Conservation (phyloP, 306 rosid genomes). For the Casuarina glauca region DNA sequence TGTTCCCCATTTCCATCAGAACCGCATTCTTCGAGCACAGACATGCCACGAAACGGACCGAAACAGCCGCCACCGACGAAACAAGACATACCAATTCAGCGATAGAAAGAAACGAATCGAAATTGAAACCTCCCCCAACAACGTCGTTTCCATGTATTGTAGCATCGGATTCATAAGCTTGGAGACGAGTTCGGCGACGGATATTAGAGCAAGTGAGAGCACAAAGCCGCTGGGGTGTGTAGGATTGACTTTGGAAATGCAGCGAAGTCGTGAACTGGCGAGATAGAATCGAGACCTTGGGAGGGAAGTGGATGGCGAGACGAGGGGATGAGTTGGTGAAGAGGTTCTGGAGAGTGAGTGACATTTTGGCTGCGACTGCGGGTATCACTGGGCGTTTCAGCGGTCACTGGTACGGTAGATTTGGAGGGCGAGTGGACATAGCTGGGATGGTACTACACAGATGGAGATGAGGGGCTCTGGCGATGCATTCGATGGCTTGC, state of each 20-base stretch:
- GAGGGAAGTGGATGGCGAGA: conserved; percentile 30
- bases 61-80: conserved; percentile 48
- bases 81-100: conserved; percentile 59
- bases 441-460: not conserved
- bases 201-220: conserved; percentile 18
- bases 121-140: conserved; percentile 22
- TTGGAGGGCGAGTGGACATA: conserved; percentile 3
- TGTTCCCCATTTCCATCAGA: conserved; percentile 35
- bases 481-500: conserved; percentile 35
- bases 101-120: conserved; percentile 56
- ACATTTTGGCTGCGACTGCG: conserved; percentile 39
- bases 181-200: conserved; percentile 24
- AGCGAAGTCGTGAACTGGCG: conserved; percentile 30
- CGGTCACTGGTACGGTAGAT: not conserved
- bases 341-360: conserved; percentile 42
- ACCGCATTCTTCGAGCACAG: conserved; percentile 42
- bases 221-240: conserved; percentile 10
- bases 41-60: conserved; percentile 37
- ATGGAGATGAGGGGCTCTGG: not conserved
- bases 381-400: not conserved
- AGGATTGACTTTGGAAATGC: conserved; percentile 29
- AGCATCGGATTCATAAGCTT: conserved; percentile 36
- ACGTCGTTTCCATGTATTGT: conserved; percentile 15
- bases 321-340: conserved; percentile 40
- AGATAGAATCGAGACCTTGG: conserved; percentile 25